Evolutionary conservation across 208 protist species (phyloP), one percentile per base, ranked within the genome.

Genomic region (Acanthamoeba sp.): DNA sequence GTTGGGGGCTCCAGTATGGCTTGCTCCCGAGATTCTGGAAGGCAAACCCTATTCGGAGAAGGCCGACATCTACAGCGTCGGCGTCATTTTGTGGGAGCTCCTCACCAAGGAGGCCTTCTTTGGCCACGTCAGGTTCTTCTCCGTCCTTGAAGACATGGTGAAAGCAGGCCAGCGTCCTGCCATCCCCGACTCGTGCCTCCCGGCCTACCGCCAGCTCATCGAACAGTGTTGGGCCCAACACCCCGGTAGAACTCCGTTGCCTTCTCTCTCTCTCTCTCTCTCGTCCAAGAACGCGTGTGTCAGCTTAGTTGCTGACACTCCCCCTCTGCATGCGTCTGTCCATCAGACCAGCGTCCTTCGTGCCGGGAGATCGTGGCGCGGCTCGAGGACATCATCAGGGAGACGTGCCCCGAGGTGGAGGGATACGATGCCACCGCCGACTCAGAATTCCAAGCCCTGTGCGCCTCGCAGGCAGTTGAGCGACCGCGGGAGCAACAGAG

Each of bases 71-170:
- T 88, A 88, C 48, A 29, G 14, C 10, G 1, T 88, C 36, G 80
- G 80, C 10, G 80, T 88, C 24, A 88, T 88, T 38, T 40, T 88
- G 27, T 88, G 80, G 80, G 80, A 88, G 80, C 80, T 88, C 48
- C 48, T 80, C 38, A 93, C 95, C 3, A 32, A 80, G 12, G 57
- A 93, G 42, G 42, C 76, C 48, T 96, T 82, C 80, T 96, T 96
- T 42, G 93, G 93, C 27, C 88, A 95, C 1, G 29, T 85, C 27
- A 62, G 10, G 4, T 88, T 88, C 80, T 40, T 88, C n/a, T 36
- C 48, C 48, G 18, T 64, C 10, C 42, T 88, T 12, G 80, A 88
- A 42, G 80, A 88, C 32, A 20, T 88, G 42, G 50, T 80, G 36
- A 80, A 80, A 80, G 71, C 0, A 1, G 71, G 71, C 1, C 32